Evolutionary conservation across 805 yeast species (phyloP), one percentile per base, ranked within the genome.

Genomic region (Vanderwaltozyma tropicalis): DNA sequence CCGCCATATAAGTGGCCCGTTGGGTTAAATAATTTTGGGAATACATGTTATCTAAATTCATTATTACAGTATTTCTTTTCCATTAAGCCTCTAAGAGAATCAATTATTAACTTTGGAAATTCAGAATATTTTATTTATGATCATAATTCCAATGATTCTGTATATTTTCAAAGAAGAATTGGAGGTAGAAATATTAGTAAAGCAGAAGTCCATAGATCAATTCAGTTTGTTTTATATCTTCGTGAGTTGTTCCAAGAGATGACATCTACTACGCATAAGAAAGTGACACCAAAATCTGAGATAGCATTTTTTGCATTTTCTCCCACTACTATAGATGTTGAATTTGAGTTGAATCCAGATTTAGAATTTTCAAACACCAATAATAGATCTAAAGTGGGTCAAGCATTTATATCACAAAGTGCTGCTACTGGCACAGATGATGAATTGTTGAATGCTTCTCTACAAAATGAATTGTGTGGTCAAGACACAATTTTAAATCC

Each of bases 31-130:
- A 92, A 92, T 55, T 88, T 86, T 44, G 98, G 98, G 13, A 92
- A 92, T 55, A 89, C 98, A 0, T 92, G 98, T 59, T 88, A 88
- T 49, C 66, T 92, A 57, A 88, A 92, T 57, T 88, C 97, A 0
- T 66, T 92, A 35, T 63, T 89, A 28, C 98, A 89, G 55, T 89
- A 80, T 52, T 89, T 86, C 57, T 92, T 87, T 62, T 80, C 86
- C 7, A 74, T 92, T 31, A 74, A 74, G 38, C 96, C 96, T 0
- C 64, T 92, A 29, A 69, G 96, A 41, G 74, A 79, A 3, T 69
- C n/a, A n/a, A n/a, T n/a, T n/a, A n/a, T n/a, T n/a, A n/a, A n/a
- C n/a, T n/a, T n/a, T n/a, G n/a, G n/a, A n/a, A n/a, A n/a, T n/a
- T n/a, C n/a, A n/a, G n/a, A n/a, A n/a, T n/a, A n/a, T n/a, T n/a